Conservation (phyloP, 1,284 basidiomycete species). For the Rhodotorula sp. region DNA sequence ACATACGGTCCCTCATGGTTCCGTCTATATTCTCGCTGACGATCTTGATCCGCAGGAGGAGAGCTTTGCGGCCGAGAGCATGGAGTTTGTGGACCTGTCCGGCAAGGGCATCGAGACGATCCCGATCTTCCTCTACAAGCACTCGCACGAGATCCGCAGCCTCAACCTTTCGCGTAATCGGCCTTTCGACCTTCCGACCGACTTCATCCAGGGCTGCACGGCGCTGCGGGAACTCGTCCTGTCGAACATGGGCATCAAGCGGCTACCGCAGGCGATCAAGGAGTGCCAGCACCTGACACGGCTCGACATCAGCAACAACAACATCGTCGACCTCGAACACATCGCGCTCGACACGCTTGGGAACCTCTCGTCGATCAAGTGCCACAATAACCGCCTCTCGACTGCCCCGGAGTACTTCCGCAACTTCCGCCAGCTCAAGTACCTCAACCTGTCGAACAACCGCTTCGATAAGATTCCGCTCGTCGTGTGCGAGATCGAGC, state of each 20-base stretch:
- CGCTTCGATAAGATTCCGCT: slow-evolving; percentile 79
- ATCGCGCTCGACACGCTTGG: slow-evolving; percentile 76
- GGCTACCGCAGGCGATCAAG: slow-evolving; percentile 79
- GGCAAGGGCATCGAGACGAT: slow-evolving; percentile 82
- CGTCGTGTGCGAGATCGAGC: slow-evolving; percentile 71
- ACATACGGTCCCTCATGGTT: neutral
- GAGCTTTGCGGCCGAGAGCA: slow-evolving; percentile 69
- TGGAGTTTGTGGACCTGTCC: slow-evolving; percentile 80
- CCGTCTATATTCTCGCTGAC: neutral
- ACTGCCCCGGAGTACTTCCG: slow-evolving; percentile 82
- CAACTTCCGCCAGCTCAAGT: slow-evolving; percentile 66
- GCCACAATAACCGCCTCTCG: slow-evolving; percentile 91
- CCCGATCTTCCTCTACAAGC: slow-evolving; percentile 81
- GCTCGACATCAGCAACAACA: slow-evolving; percentile 89
- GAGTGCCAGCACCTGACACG: slow-evolving; percentile 72
- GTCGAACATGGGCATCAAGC: slow-evolving; percentile 92
- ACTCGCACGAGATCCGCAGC: slow-evolving; percentile 79
- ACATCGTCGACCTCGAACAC: slow-evolving; percentile 84
- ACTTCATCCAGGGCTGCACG: slow-evolving; percentile 90
- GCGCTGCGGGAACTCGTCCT: slow-evolving; percentile 80
- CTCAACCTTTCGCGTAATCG: slow-evolving; percentile 93
- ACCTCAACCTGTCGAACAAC: slow-evolving; percentile 96
- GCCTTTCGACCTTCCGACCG: slow-evolving; percentile 91
- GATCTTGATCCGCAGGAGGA: slow-evolving; percentile 60
- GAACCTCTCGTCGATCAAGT: slow-evolving; percentile 68